phyloP scores from a whole-genome alignment of 2,329 filamentous ascomycete species.

The Alternaria alternata region DNA sequence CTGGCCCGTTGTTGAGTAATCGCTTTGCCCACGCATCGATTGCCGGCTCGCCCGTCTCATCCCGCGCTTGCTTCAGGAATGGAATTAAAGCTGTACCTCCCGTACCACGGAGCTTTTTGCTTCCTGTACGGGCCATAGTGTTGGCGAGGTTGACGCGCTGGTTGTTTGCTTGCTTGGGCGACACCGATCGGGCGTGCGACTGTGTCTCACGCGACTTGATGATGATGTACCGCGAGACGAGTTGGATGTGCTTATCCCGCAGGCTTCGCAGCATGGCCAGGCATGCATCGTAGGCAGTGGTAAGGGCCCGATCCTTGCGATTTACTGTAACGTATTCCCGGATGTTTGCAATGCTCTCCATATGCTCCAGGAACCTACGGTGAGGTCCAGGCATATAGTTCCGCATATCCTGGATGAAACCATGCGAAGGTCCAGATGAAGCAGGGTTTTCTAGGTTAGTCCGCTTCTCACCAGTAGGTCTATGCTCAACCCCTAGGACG shows the following conservation, averaged over 20 bases:
- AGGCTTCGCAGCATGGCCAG: constrained; percentile 79
- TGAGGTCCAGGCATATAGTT: constrained; percentile 96
- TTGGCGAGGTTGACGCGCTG: constrained; percentile 67
- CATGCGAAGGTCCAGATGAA: constrained; percentile 68
- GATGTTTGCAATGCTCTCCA: constrained; percentile 83
- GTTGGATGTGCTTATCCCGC: constrained; percentile 93
- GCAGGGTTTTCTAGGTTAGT: constrained; percentile 53
- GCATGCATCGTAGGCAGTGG: constrained; percentile 88
- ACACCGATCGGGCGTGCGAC: constrained; percentile 68
- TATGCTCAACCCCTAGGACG: constrained; percentile 86
- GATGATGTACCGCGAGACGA: constrained; percentile 96
- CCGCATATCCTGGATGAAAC: constrained; percentile 97
- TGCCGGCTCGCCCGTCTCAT: constrained; percentile 93
- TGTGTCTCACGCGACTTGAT: constrained; percentile 81
- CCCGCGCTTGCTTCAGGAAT: constrained; percentile 93
- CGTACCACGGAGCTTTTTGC: constrained; percentile 79
- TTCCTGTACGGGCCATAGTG: constrained; percentile 46
- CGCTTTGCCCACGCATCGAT: constrained; percentile 72
- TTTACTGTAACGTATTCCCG: constrained; percentile 77
- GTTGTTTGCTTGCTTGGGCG: constrained; percentile 58
- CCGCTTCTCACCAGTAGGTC: constrained; percentile 80
- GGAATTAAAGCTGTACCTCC: constrained; percentile 94
- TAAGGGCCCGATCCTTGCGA: constrained; percentile 69
- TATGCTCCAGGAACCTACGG: constrained; percentile 84
- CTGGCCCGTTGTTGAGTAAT: constrained; percentile 63